Evolutionary conservation across 116 monocot genomes (phyloP), one percentile per base, ranked within the genome.

Genomic region (Trichopus zeylanicus): DNA sequence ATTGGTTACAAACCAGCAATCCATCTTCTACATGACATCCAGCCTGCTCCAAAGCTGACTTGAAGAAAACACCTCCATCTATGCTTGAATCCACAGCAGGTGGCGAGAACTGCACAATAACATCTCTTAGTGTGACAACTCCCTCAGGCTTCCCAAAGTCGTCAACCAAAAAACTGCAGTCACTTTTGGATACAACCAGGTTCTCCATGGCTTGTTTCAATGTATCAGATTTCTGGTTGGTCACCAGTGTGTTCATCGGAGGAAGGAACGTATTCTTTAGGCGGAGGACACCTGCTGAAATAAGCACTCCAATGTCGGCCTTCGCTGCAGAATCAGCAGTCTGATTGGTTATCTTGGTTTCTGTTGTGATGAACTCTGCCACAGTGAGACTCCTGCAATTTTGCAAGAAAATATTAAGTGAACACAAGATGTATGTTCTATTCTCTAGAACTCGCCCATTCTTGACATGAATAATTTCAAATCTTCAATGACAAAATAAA

Each of bases 21-120:
- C 73, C 69, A 52, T 69, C 24, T 37, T 79, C 55, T 0, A 71
- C 63, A 55, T 42, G 59, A 39, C 75, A 74, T 3, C 67, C 67
- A 20, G 63, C 63, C 26, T 80, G 74, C 27, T 70, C 66, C 5
- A 79, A 21, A 59, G 70, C 66, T 6, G 70, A 66, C 16, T 9
- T 23, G 60, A 75, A 80, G 61, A 80, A 80, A 7, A 63, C 54
- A 2, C 70, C 80, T n/a, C 80, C 79, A 31, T 74, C 62, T 10
- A 74, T 53, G 15, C 55, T 67, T 23, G 74, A 62, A 67, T 80
- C 80, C 80, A 80, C 60, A n/a, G 67, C 66, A 9, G 74, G 74
- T 5, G 80, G 80, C 24, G 80, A 70, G 66, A 74, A 75, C 31
- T 57, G 56, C 1, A 67, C 67, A 32, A 80, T 55, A 25, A 80